These are phyloP conservation scores for Eimeria necatrix DNA, from an alignment of 169 alveolate genomes.

Conservation along the genomic window DNA sequence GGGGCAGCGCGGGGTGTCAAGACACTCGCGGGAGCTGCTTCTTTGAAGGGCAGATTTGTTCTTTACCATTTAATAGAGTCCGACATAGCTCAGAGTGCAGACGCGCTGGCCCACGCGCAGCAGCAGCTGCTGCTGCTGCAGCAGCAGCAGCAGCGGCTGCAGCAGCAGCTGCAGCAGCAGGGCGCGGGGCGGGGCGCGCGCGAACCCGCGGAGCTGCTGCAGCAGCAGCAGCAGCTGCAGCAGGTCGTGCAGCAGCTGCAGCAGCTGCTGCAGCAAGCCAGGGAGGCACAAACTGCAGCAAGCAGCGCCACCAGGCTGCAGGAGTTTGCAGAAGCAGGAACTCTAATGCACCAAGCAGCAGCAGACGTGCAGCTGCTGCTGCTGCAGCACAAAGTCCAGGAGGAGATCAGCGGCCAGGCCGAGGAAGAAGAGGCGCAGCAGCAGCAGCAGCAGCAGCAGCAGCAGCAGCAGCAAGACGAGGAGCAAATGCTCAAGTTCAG, in stretches of 20 bases:
- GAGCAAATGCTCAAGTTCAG: neutral
- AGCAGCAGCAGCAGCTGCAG: neutral
- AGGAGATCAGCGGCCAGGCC: no score
- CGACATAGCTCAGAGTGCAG: neutral
- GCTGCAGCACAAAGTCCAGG: no score
- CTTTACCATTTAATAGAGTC: neutral
- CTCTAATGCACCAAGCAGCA: no score
- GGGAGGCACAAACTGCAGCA: no score
- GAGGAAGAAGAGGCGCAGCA: no score
- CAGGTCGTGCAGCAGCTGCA: neutral
- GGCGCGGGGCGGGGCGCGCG: neutral
- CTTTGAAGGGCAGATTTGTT: neutral
- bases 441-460: neutral
- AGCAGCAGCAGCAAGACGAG: neutral
- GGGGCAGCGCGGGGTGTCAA: neutral
- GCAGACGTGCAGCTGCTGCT: no score
- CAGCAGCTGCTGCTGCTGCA: neutral
- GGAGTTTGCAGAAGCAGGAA: no score
- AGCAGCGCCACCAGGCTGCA: no score
- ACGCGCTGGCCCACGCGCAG: neutral
- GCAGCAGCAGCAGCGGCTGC: conserved; percentile 21
- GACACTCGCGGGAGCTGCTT: neutral
- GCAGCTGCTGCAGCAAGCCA: neutral
- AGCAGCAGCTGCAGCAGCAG: neutral
- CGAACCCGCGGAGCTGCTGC: neutral